These are phyloP conservation scores for Piper betle DNA, from an alignment of 164 flowering plant species.

Conservation along the genomic window DNA sequence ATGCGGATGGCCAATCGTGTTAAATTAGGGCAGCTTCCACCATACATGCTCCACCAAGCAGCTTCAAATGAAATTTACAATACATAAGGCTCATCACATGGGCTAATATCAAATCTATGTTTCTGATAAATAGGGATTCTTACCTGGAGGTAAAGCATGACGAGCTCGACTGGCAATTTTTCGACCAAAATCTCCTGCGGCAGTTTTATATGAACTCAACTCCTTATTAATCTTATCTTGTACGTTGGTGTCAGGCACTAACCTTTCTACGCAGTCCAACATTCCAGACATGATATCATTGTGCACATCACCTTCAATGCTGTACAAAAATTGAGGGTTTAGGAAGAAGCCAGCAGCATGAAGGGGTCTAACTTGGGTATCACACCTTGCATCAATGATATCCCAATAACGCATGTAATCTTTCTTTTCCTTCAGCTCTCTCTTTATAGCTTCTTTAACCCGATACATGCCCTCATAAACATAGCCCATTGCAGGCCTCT, in stretches of 20 bases:
- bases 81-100: not conserved
- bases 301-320: constrained; percentile 51
- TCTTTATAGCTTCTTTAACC: constrained; percentile 71
- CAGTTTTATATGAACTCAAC: constrained; percentile 53
- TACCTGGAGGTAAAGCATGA: constrained; percentile 62
- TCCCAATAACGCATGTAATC: constrained; percentile 61
- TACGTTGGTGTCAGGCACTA: constrained; percentile 55
- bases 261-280: constrained; percentile 74
- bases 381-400: constrained; percentile 73
- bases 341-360: constrained; percentile 80
- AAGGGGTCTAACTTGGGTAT: constrained; percentile 44
- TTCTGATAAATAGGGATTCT: constrained; percentile 11
- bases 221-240: constrained; percentile 82
- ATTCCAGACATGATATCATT: constrained; percentile 48
- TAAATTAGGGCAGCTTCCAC: constrained; percentile 83
- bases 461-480: constrained; percentile 64
- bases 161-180: constrained; percentile 79
- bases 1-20: constrained; percentile 62
- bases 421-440: constrained; percentile 37
- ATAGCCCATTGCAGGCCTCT: constrained; percentile 73
- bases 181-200: constrained; percentile 76
- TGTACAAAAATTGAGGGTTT: constrained; percentile 70
- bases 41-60: constrained; percentile 96
- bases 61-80: constrained; percentile 24
- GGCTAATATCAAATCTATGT: not conserved